phyloP scores from a whole-genome alignment of 805 yeast species.

The Kregervanrija delftensis region DNA sequence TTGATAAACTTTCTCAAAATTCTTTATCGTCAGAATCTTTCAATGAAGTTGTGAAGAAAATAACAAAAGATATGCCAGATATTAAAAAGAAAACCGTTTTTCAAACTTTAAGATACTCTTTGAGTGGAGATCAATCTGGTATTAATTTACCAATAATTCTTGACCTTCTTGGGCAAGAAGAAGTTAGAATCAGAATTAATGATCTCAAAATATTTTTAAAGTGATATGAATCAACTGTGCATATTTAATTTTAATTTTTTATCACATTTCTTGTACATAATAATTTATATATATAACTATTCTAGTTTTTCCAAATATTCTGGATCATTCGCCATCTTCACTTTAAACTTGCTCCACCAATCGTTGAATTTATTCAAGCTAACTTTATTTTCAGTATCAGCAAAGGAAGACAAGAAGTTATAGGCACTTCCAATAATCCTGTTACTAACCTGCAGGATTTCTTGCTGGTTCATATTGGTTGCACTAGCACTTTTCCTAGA shows the following conservation, averaged over 20 bases:
- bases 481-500: constrained; percentile 22
- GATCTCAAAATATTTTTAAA: constrained; percentile 5
- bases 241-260: not conserved
- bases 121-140: constrained; percentile 69
- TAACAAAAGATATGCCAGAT: constrained; percentile 5
- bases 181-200: constrained; percentile 23
- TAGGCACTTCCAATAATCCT: constrained; percentile 90
- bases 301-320: constrained; percentile 52
- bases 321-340: constrained; percentile 73
- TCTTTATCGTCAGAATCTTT: constrained; percentile 8
- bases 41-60: constrained; percentile 6
- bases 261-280: constrained; percentile 1
- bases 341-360: constrained; percentile 92
- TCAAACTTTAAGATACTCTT: constrained; percentile 56
- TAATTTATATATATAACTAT: constrained; percentile 20
- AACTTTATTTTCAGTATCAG: constrained; percentile 73
- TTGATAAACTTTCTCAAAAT: constrained; percentile 7
- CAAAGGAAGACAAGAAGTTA: constrained; percentile 82
- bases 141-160: constrained; percentile 53
- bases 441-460: constrained; percentile 60
- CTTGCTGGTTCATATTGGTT: constrained; percentile 14
- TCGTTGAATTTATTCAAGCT: constrained; percentile 81
- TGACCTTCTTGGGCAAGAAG: constrained; percentile 44
- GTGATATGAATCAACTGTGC: not conserved
- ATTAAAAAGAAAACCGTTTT: constrained; percentile 40